Evolutionary conservation across 139 green algal species (phyloP).

Genomic region (Chlorella sp.): DNA sequence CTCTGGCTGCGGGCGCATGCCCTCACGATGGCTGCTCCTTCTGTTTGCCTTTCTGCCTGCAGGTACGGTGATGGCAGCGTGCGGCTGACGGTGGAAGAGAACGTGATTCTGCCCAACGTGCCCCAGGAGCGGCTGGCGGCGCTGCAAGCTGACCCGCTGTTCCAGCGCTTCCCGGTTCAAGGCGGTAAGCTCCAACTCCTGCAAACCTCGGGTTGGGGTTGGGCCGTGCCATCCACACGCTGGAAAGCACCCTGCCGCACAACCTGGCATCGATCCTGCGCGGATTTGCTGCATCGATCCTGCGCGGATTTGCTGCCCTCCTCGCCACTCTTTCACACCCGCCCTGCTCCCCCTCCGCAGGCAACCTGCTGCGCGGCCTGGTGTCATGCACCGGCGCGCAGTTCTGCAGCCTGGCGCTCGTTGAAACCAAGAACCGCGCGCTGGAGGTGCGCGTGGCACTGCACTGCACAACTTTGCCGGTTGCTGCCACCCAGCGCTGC

Average conservation of each 20-base stretch:
- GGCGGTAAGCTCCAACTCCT: constrained; percentile 55
- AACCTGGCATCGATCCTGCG: too few species aligned
- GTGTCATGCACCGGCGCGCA: constrained; percentile 95
- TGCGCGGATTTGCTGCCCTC: too few species aligned
- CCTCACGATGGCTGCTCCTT: not conserved
- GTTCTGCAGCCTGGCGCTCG: constrained; percentile 97
- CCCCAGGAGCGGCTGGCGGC: constrained; percentile 83
- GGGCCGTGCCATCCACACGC: too few species aligned
- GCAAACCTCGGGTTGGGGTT: too few species aligned
- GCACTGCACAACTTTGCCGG: too few species aligned
- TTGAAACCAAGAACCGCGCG: constrained; percentile 94
- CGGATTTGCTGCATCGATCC: too few species aligned
- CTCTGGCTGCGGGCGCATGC: too few species aligned
- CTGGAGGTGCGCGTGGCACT: constrained; percentile 58
- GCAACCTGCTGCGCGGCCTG: constrained; percentile 52
- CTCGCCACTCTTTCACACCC: too few species aligned
- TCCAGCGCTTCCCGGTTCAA: constrained; percentile 74
- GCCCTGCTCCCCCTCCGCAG: not conserved
- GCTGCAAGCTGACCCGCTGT: constrained; percentile 91
- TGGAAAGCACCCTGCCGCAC: too few species aligned
- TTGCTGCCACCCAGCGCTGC: too few species aligned
- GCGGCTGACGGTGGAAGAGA: constrained; percentile 96
- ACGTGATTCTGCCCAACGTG: constrained; percentile 94
- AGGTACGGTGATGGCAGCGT: constrained; percentile 90
- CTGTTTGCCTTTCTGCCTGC: not conserved